These are phyloP conservation scores for Pyrenochaeta sp. DNA, from an alignment of 2,329 filamentous ascomycete genomes.

Conservation along the genomic window DNA sequence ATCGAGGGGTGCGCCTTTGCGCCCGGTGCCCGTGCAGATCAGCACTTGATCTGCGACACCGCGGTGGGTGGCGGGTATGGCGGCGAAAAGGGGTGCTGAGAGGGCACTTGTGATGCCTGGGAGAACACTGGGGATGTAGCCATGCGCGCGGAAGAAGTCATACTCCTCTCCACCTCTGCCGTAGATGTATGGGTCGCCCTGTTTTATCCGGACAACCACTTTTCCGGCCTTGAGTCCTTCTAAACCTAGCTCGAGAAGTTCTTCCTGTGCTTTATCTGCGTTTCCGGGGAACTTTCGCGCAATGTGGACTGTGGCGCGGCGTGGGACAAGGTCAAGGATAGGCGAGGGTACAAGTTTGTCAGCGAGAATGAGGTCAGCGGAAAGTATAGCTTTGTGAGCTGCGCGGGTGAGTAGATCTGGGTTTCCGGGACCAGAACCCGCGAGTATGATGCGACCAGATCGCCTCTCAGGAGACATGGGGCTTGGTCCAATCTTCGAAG, in stretches of 20 bases:
- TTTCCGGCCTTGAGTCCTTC: slow-evolving; percentile 73
- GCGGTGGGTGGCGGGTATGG: slow-evolving; percentile 86
- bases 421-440: slow-evolving; percentile 90
- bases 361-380: slow-evolving; percentile 80
- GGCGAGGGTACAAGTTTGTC: slow-evolving; percentile 86
- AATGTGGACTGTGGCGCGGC: slow-evolving; percentile 87
- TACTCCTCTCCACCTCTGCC: slow-evolving; percentile 94
- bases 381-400: slow-evolving; percentile 76
- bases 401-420: slow-evolving; percentile 88
- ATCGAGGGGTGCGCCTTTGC: slow-evolving; percentile 83
- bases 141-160: slow-evolving; percentile 77
- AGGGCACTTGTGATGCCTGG: slow-evolving; percentile 91
- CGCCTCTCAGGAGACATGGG: slow-evolving; percentile 24
- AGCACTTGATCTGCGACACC: slow-evolving; percentile 91
- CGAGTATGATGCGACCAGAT: slow-evolving; percentile 80
- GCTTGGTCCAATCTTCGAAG: slow-evolving; percentile 37
- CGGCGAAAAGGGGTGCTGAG: slow-evolving; percentile 85
- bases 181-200: slow-evolving; percentile 96
- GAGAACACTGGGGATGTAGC: slow-evolving; percentile 75
- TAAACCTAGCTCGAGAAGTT: slow-evolving; percentile 81
- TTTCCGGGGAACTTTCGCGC: slow-evolving; percentile 98
- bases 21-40: slow-evolving; percentile 94
- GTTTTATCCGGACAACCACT: slow-evolving; percentile 88
- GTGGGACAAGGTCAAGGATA: slow-evolving; percentile 88
- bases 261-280: slow-evolving; percentile 89